Conservation (phyloP, 2,329 filamentous ascomycete species). For the Leptoxyphium fumago region DNA sequence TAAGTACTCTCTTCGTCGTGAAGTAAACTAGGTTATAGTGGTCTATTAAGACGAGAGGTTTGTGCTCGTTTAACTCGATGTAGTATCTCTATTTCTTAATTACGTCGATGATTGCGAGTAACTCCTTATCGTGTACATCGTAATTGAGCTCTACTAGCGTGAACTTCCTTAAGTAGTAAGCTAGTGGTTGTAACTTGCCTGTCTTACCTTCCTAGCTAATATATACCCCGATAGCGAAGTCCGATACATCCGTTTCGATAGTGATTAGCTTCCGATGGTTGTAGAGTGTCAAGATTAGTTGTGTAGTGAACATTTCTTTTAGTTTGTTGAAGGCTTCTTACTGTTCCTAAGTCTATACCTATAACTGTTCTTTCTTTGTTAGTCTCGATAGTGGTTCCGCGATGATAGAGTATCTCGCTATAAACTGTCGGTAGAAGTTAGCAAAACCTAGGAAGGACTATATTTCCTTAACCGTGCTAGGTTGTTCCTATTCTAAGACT, state of each 20-base stretch:
- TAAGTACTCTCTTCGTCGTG: not conserved
- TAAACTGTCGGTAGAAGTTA: not conserved
- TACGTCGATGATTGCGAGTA: not conserved
- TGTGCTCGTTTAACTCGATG: not conserved
- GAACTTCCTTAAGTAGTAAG: conserved; percentile 8
- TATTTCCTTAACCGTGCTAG: conserved; percentile 8
- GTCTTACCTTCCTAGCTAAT: conserved; percentile 2
- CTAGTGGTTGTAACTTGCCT: conserved; percentile 4
- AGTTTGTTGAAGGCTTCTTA: conserved; percentile 2
- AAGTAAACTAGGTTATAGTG: not conserved
- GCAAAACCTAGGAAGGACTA: conserved; percentile 8
- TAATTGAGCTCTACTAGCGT: conserved; percentile 3
- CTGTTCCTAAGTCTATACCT: not conserved
- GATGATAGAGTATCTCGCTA: conserved; percentile 2
- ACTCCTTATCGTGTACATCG: conserved; percentile 2
- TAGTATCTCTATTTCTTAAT: not conserved
- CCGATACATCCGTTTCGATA: not conserved
- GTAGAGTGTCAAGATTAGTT: not conserved
- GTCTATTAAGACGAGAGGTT: not conserved
- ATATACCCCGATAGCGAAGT: conserved; percentile 1
- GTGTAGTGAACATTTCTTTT: not conserved
- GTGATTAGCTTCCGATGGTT: not conserved
- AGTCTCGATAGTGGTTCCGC: not conserved
- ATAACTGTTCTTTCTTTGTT: not conserved
- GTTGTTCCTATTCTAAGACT: conserved; percentile 14